Percentiles rank a stretch among this genome's conserved stretches.
Evolutionary conservation across 1,139 yeast species (phyloP).

Genomic region (Kodamaea suecica): DNA sequence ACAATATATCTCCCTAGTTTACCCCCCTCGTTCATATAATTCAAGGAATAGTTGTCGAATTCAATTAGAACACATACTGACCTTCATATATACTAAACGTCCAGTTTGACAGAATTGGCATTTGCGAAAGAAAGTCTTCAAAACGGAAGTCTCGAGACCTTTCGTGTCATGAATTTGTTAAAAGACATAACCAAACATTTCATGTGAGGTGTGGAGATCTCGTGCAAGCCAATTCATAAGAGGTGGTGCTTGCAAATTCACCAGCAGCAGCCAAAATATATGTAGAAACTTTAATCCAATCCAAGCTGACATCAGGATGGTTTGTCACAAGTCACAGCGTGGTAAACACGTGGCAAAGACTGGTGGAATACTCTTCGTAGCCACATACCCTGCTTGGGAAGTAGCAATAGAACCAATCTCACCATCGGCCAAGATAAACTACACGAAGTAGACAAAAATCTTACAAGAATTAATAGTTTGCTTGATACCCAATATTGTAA

Average conservation of each 20-base stretch:
- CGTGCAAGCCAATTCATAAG: conserved; percentile 68
- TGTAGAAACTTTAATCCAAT: conserved; percentile 45
- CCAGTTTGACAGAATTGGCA: no score
- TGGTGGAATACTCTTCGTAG: conserved; percentile 60
- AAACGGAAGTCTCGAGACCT: no score
- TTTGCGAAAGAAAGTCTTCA: no score
- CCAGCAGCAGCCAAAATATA: conserved; percentile 60
- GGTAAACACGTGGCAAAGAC: conserved; percentile 40
- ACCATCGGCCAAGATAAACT: conserved; percentile 62
- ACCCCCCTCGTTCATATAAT: no score
- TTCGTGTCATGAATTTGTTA: conserved; percentile 57
- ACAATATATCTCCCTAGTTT: no score
- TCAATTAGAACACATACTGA: no score
- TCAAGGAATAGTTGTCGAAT: no score
- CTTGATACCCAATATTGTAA: conserved; percentile 51
- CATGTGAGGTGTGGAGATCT: conserved; percentile 66
- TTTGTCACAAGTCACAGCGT: conserved; percentile 45
- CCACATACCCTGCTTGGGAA: conserved; percentile 66
- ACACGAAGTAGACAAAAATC: conserved; percentile 59
- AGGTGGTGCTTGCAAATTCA: conserved; percentile 66
- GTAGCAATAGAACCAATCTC: conserved; percentile 63
- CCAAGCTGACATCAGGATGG: conserved; percentile 60
- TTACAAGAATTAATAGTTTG: conserved; percentile 59
- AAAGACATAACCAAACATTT: conserved; percentile 67
- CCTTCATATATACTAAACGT: no score